Conservation (phyloP, 768 basidiomycete species). For the Cytidiella melzeri region DNA sequence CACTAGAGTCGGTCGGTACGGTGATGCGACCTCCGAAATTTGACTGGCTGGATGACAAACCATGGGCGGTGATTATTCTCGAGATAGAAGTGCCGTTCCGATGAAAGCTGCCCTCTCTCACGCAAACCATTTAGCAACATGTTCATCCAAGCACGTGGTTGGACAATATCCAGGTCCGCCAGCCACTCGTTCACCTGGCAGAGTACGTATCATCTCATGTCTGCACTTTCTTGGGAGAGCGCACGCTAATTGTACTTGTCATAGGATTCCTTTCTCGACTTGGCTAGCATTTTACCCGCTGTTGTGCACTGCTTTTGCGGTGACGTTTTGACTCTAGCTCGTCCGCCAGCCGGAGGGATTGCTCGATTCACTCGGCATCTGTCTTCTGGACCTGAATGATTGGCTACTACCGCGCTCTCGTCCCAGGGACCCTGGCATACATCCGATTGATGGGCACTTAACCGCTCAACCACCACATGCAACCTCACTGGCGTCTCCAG, state of each 20-base stretch:
- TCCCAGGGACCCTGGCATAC: slow-evolving; percentile 4
- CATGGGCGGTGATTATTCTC: not conserved
- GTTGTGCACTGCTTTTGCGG: slow-evolving; percentile 11
- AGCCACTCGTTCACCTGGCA: not conserved
- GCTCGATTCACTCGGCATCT: slow-evolving; percentile 7
- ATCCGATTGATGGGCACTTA: slow-evolving; percentile 9
- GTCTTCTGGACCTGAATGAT: slow-evolving; percentile 10
- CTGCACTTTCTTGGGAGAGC: not conserved
- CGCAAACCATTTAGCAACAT: no score
- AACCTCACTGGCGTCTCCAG: slow-evolving; percentile 4
- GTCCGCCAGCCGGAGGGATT: slow-evolving; percentile 3
- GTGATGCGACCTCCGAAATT: not conserved
- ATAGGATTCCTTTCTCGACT: slow-evolving; percentile 7
- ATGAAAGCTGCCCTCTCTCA: no score
- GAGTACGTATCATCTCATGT: slow-evolving; percentile 5
- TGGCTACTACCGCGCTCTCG: slow-evolving; percentile 12
- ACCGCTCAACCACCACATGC: slow-evolving; percentile 3
- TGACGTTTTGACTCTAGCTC: slow-evolving; percentile 9
- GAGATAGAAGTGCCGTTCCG: not conserved
- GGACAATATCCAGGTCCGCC: slow-evolving; percentile 5
- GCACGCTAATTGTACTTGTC: slow-evolving; percentile 6
- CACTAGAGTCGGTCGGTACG: not conserved
- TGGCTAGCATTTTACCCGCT: slow-evolving; percentile 6
- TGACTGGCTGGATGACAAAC: not conserved
- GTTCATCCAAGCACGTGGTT: not conserved